These are phyloP conservation scores for Cylindrodendrum hubeiense DNA, from an alignment of 2,329 filamentous ascomycete species.

Conservation along the genomic window DNA sequence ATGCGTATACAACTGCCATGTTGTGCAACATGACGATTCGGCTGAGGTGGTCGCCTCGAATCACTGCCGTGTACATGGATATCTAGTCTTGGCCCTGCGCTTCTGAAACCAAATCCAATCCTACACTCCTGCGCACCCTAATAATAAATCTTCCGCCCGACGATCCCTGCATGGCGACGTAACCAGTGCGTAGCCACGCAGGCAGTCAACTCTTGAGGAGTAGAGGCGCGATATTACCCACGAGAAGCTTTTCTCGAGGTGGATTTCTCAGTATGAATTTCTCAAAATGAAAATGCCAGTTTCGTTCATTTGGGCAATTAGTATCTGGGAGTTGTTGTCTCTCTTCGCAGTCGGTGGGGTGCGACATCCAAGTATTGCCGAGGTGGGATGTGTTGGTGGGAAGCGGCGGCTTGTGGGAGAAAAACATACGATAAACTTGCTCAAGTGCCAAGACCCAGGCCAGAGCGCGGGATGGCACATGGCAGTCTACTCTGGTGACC, in stretches of 20 bases:
- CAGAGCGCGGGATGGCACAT: background rate
- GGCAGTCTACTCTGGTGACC: background rate
- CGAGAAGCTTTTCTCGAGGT: background rate
- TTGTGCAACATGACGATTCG: slow-evolving; percentile 3
- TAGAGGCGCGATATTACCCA: background rate
- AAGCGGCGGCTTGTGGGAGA: background rate
- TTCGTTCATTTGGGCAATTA: background rate
- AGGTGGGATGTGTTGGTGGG: background rate
- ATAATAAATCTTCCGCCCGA: slow-evolving; percentile 10
- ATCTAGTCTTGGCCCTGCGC: background rate
- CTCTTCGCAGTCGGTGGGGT: background rate
- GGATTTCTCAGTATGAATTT: background rate
- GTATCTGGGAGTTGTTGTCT: background rate
- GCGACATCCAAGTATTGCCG: background rate
- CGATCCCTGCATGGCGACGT: slow-evolving; percentile 13
- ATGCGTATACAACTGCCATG: background rate
- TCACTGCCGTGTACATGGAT: slow-evolving; percentile 8
- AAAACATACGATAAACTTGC: slow-evolving; percentile 24
- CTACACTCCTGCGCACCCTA: slow-evolving; percentile 3
- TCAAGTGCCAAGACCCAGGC: slow-evolving; percentile 7
- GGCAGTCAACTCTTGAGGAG: background rate
- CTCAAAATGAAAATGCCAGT: background rate
- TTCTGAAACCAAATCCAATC: slow-evolving; percentile 16
- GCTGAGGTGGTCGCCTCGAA: background rate
- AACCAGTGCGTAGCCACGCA: background rate